Percentiles rank a stretch among this genome's conserved stretches.
Conservation (phyloP, 192 early-diverging fungal species). For the Paraglomus occultum region DNA sequence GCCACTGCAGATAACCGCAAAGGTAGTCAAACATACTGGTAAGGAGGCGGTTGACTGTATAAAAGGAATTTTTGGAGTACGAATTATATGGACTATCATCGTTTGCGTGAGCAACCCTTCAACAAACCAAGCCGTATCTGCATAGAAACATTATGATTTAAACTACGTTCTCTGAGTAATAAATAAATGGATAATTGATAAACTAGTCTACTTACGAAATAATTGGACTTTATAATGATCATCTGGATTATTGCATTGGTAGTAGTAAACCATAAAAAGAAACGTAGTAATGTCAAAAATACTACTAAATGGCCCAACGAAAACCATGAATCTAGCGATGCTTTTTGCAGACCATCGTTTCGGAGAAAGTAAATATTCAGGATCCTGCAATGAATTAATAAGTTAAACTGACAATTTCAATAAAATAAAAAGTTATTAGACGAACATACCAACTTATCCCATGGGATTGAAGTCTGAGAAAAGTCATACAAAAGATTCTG, state of each 20-base stretch:
- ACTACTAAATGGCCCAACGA: slow-evolving; percentile 46
- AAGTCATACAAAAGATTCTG: slow-evolving; percentile 54
- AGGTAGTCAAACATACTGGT: slow-evolving; percentile 31
- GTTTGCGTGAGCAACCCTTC: slow-evolving; percentile 46
- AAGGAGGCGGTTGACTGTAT: slow-evolving; percentile 38
- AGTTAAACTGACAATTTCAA: not conserved
- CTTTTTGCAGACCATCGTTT: slow-evolving; percentile 42
- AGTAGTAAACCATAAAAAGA: slow-evolving; percentile 43
- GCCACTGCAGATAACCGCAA: slow-evolving; percentile 30
- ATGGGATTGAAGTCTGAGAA: slow-evolving; percentile 49
- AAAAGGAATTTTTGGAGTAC: slow-evolving; percentile 48
- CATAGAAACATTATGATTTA: not conserved
- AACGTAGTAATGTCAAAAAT: slow-evolving; percentile 50
- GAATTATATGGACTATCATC: slow-evolving; percentile 48
- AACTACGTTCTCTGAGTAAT: not conserved
- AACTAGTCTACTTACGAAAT: slow-evolving; percentile 23
- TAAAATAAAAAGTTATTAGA: not conserved
- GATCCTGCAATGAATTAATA: slow-evolving; percentile 29
- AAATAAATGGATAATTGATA: not conserved
- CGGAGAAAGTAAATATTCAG: slow-evolving; percentile 43
- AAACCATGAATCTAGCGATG: slow-evolving; percentile 50
- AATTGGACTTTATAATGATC: slow-evolving; percentile 20
- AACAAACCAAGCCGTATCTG: slow-evolving; percentile 45
- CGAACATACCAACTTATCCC: slow-evolving; percentile 40
- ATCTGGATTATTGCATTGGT: slow-evolving; percentile 29